Evolutionary conservation across 306 rosid genomes (phyloP).

Genomic region (Cucumis cinereus): DNA sequence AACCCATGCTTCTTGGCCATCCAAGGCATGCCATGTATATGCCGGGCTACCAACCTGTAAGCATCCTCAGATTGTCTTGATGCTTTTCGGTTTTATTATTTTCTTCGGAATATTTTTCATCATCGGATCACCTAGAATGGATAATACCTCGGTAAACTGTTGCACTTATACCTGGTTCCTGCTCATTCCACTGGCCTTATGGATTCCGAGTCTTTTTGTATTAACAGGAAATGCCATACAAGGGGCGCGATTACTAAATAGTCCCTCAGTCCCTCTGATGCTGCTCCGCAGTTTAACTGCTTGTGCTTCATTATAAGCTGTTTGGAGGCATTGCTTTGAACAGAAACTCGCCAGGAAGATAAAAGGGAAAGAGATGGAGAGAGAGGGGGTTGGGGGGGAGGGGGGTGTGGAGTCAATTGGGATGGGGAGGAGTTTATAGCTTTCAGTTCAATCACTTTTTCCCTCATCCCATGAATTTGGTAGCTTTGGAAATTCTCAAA

Average conservation of each 20-base stretch:
- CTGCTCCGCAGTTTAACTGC: not conserved
- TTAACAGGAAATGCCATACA: slow-evolving; percentile 68
- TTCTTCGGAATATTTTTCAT: not conserved
- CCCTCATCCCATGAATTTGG: slow-evolving; percentile 6
- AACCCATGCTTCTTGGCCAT: slow-evolving; percentile 55
- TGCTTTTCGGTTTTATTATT: not conserved
- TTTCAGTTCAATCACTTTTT: not conserved
- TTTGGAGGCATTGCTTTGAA: not conserved
- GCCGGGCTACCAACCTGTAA: slow-evolving; percentile 82
- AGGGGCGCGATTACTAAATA: slow-evolving; percentile 64
- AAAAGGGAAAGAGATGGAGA: not conserved
- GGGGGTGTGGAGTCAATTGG: not conserved
- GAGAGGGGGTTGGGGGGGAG: not conserved
- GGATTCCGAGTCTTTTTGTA: not conserved
- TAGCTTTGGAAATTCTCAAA: not conserved
- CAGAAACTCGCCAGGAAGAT: not conserved
- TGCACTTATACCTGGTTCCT: not conserved
- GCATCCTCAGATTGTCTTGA: slow-evolving; percentile 14
- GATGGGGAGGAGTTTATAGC: not conserved
- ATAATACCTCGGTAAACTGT: not conserved
- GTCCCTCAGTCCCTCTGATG: slow-evolving; percentile 13
- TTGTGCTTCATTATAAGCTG: not conserved
- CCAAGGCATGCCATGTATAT: slow-evolving; percentile 69
- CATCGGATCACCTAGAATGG: not conserved
- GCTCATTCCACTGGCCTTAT: not conserved